Evolutionary conservation across 2,329 filamentous ascomycete genomes (phyloP), one percentile per base, ranked within the genome.

Genomic region (Alternaria solani): DNA sequence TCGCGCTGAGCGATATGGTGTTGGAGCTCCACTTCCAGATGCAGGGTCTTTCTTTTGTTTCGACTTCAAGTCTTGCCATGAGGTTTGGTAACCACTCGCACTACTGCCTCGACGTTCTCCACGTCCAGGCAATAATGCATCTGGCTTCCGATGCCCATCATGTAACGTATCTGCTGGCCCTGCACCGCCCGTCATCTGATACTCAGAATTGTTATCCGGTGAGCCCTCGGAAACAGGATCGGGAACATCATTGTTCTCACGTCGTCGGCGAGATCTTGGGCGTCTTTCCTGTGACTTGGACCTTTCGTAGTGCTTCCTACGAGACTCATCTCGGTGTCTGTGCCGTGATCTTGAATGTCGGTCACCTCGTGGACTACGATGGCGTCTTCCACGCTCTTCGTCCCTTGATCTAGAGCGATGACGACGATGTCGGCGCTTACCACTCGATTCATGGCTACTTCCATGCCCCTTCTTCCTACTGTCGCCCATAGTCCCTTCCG

Each of bases 101-200:
- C 39, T 9, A 28, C 42, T 43, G 3, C 12, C 30, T 25, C 36
- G 39, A 7, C n/a, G 51, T 28, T 53, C 6, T 5, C 36, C n/a
- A 14, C 9, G 11, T 30, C 32, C 18, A 43, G 5, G 26, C 20
- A n/a, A 49, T n/a, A 26, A 38, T 32, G 38, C 8, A 32, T 30
- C 20, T 42, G 25, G 2, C 14, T 11, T 32, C 14, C 26, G 8
- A 32, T 43, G 38, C 2, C 16, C 32, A n/a, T 46, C 30, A 34
- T 49, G 42, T 14, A 62, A n/a, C 12, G 47, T 47, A 8, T 44
- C 30, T 38, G 42, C 18, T n/a, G 56, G 56, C 0, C 49, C 51
- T 2, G 57, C 57, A 23, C 61, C 63, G 8, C 56, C 54, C 0
- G 43, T 48, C 61, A 65, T 62, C 14, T 61, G 44, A 39, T 56